Evolutionary conservation across 257 asterid genomes (phyloP), one percentile per base, ranked within the genome.

Genomic region (Leptodermis oblonga): DNA sequence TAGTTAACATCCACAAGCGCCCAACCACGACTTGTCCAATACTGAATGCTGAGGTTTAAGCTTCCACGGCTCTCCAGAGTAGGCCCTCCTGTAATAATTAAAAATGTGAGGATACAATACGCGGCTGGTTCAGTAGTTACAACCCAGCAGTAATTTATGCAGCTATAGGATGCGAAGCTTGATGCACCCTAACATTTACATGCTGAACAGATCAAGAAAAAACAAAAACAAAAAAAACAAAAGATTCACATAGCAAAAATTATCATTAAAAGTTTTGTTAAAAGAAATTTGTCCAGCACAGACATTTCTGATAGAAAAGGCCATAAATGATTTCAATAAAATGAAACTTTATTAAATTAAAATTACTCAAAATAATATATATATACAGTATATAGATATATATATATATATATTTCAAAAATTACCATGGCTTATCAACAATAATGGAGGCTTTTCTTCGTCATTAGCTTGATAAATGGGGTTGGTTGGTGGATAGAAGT

Each of bases 1-100:
- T 93, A 93, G 82, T 93, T 93, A 70, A 93, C 99, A 82, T 93
- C 99, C 74, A 89, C 97, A 68, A 83, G 78, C 68, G 97, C 99
- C 99, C 97, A 93, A 75, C 99, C 99, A 41, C 96, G 96, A 82
- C 99, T 90, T 63, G 99, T 93, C 99, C 99, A 93, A 75, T 82
- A 93, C 65, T 93, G 99, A 83, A 90, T 78, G 63, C 75, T 78
- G 56, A 90, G 90, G 79, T 87, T 86, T 71, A 93, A 83, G 76
- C 79, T 78, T 52, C 96, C 96, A 69, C 95, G 92, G 73, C 96
- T 73, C 85, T 93, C 99, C 54, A 86, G 88, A 65, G 97, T 93
- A 70, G 99, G 99, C 43, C 99, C 99, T 66, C 97, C 99, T 90
- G 79, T 68, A 36, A n/a, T 10, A 34, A 34, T 22, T 23, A 34